Evolutionary conservation across 805 yeast genomes (phyloP), one percentile per base, ranked within the genome.

Genomic region (Yamadazyma endophytica): DNA sequence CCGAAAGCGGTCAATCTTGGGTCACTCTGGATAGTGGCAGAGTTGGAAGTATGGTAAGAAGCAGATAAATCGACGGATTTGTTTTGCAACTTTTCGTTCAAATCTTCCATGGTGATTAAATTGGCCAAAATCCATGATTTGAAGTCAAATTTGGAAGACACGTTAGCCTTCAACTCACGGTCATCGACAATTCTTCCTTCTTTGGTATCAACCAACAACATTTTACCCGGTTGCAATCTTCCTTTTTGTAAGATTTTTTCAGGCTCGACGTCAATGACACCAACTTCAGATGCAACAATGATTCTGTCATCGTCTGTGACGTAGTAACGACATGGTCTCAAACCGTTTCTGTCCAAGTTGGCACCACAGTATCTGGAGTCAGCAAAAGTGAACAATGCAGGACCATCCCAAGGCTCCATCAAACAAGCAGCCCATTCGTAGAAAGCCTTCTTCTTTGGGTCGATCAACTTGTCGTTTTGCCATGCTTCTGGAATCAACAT

Each of bases 341-440:
- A 74, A 42, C 98, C 98, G 56, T 92, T 90, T 66, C 98, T 79
- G 65, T 90, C 98, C 45, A 92, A 74, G 59, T 89, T 89, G 29
- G 98, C 98, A 70, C 98, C 98, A 65, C 96, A 87, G 73, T 86
- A 90, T 49, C 97, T 76, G 47, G 96, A 97, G 61, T 90, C 97
- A 21, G 97, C 90, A 60, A 90, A 92, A 18, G 95, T 88, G 68
- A 90, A 85, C 46, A 92, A 68, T 21, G 97, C 97, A 13, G 98
- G 98, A 44, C 98, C 98, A 64, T 90, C 98, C 98, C 98, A 90
- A 6, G 97, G 97, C 67, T 90, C 98, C 96, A 92, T 92, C 44
- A 90, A 66, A 64, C 97, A 88, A 9, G 97, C 96, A 28, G 97
- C 97, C 97, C 97, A 90, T 60, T 92, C 97, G 65, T 90, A 90